phyloP scores from a whole-genome alignment of 2,329 filamentous ascomycete species.

The Talaromyces marneffei region DNA sequence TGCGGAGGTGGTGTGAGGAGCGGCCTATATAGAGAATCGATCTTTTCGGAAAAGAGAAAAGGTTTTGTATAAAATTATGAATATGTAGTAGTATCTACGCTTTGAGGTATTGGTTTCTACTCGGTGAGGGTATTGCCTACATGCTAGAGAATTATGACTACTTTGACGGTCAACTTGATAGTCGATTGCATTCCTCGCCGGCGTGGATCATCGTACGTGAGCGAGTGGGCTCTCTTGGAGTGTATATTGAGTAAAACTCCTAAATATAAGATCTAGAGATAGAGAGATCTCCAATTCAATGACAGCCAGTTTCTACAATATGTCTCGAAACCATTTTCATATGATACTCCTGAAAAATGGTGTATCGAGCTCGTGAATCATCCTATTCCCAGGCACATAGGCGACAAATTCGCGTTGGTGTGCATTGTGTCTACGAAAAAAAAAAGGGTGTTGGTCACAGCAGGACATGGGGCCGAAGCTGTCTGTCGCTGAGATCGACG shows the following conservation, averaged over 20 bases:
- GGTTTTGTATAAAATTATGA: background rate
- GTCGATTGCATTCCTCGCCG: background rate
- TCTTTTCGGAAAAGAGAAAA: background rate
- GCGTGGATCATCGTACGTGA: background rate
- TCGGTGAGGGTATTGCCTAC: background rate
- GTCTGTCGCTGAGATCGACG: background rate
- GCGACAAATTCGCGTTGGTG: background rate
- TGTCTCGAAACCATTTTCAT: too few species aligned
- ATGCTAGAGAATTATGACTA: background rate
- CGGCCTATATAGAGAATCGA: slow-evolving; percentile 7
- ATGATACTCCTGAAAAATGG: background rate
- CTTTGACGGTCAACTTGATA: background rate
- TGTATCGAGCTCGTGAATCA: background rate
- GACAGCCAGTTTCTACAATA: too few species aligned
- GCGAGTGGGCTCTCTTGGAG: background rate
- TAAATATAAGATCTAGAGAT: too few species aligned
- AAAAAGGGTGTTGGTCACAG: background rate
- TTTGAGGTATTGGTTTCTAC: background rate
- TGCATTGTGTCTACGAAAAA: background rate
- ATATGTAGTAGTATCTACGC: background rate
- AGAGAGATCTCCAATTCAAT: too few species aligned
- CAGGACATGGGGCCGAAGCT: background rate
- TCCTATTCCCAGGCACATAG: too few species aligned
- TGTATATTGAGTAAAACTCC: background rate
- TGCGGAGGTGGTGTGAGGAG: slow-evolving; percentile 58